These are phyloP conservation scores for Triticum aestivum DNA, from an alignment of 176 grass and related monocot species.

Conservation along the genomic window IWGSC_CS_RefSeq_v2.1 NC_057798.1:56668559-56669058, in stretches of 20 bases:
- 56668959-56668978: neutral
- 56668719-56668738: slow-evolving; percentile 77
- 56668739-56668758: slow-evolving; percentile 80
- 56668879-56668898: neutral
- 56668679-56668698: slow-evolving; percentile 89
- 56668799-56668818: neutral
- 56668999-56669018: neutral
- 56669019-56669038: neutral
- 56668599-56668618: neutral
- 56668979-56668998: neutral
- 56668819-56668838: neutral
- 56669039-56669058: neutral
- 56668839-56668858: neutral
- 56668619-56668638: slow-evolving; percentile 35
- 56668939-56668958: neutral
- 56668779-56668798: slow-evolving; percentile 3
- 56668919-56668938: neutral
- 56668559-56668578: slow-evolving; percentile 10
- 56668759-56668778: slow-evolving; percentile 6
- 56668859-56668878: slow-evolving; percentile 3
- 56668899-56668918: neutral
- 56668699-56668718: slow-evolving; percentile 79
- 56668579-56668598: neutral
- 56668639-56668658: slow-evolving; percentile 76
- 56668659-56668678: slow-evolving; percentile 87